phyloP scores from a whole-genome alignment of 257 asterid genomes.

The Solanum arcanum region DNA sequence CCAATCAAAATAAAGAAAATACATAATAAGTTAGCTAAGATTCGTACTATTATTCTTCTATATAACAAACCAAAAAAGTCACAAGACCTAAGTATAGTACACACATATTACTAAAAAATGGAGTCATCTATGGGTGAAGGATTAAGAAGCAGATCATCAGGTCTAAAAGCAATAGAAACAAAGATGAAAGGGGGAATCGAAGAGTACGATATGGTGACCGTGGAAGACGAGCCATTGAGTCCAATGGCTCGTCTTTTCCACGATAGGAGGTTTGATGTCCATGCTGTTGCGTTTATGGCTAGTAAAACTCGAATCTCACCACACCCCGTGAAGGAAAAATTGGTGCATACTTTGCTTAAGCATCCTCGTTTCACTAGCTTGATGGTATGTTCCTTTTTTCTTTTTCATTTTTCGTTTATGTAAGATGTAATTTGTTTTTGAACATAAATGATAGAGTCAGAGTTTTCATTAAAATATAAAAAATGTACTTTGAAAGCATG shows the following conservation, averaged over 20 bases:
- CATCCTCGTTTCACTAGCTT: slow-evolving; percentile 31
- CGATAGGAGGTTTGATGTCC: slow-evolving; percentile 17
- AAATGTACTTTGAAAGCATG: background rate
- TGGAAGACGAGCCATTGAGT: slow-evolving; percentile 25
- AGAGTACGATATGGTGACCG: background rate
- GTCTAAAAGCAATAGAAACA: background rate
- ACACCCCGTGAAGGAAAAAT: slow-evolving; percentile 2
- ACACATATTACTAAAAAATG: background rate
- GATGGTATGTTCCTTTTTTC: slow-evolving; percentile 2
- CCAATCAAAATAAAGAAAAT: background rate
- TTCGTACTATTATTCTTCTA: background rate
- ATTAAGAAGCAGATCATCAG: background rate
- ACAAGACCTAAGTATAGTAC: background rate
- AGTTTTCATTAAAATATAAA: background rate
- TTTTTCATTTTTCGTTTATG: background rate
- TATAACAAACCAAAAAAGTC: background rate
- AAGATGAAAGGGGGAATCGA: background rate
- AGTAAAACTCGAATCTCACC: background rate
- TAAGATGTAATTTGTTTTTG: background rate
- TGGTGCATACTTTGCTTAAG: slow-evolving; percentile 13
- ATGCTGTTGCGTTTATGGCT: slow-evolving; percentile 13
- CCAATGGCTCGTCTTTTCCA: slow-evolving; percentile 25
- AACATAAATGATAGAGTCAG: background rate
- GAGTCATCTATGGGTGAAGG: background rate
- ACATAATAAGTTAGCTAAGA: background rate